Conservation (phyloP, 2,329 filamentous ascomycete genomes). For the Alternaria solani region DNA sequence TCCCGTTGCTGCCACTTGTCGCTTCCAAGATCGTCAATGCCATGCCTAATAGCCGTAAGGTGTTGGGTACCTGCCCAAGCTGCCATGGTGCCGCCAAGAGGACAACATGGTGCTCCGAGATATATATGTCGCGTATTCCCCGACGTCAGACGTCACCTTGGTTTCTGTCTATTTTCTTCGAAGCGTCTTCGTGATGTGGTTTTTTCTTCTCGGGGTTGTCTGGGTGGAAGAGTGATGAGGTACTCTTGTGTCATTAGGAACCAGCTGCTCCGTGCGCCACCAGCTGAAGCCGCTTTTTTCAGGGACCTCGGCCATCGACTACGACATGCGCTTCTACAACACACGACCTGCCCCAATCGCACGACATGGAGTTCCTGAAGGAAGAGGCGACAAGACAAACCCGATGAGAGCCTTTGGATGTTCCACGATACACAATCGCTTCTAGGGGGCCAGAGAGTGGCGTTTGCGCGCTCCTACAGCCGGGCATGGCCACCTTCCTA, state of each 20-base stretch:
- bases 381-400: neutral
- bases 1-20: neutral
- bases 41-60: neutral
- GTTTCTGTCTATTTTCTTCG: neutral
- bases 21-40: neutral
- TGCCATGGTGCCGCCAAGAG: slow-evolving; percentile 4
- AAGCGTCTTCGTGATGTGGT: neutral
- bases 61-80: neutral
- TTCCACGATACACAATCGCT: neutral
- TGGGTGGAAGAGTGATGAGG: neutral
- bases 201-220: neutral
- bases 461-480: neutral
- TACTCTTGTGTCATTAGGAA: neutral
- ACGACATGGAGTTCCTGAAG: neutral
- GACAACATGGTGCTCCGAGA: slow-evolving; percentile 4
- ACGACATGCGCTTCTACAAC: neutral
- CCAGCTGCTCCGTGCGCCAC: neutral
- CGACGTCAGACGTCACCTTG: neutral
- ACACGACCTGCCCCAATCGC: neutral
- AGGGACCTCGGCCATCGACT: neutral
- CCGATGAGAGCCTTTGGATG: neutral
- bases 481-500: slow-evolving; percentile 1
- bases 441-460: neutral
- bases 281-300: neutral
- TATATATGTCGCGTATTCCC: neutral